Evolutionary conservation across 2,329 filamentous ascomycete species (phyloP).

Genomic region (Sporothrix brunneoviolacea): DNA sequence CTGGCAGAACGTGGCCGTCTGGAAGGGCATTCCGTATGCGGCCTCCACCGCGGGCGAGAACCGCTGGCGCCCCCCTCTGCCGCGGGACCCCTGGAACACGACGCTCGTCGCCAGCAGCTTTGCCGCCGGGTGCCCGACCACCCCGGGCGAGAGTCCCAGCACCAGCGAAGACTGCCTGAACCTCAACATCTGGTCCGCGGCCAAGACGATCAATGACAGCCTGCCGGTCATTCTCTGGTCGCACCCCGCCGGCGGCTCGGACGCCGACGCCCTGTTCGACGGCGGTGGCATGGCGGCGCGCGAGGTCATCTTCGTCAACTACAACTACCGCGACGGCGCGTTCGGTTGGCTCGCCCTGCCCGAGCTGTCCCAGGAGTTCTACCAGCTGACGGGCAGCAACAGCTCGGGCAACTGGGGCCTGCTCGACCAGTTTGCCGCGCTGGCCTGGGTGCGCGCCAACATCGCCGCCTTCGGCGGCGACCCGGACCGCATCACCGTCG

Average conservation of each 20-base stretch:
- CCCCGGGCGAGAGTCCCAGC: neutral
- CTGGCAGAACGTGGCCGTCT: neutral
- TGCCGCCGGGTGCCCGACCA: neutral
- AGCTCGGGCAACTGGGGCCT: constrained; percentile 34
- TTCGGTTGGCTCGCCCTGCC: constrained; percentile 55
- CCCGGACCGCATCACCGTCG: constrained; percentile 12
- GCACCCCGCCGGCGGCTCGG: neutral
- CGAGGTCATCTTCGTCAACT: constrained; percentile 50
- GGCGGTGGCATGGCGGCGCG: constrained; percentile 51
- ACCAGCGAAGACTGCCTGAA: constrained; percentile 44
- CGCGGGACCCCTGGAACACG: neutral
- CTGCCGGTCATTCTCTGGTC: constrained; percentile 5
- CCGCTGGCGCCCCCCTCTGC: neutral
- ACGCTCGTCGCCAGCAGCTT: neutral
- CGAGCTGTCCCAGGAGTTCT: constrained; percentile 40
- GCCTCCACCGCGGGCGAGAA: neutral
- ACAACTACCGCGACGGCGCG: constrained; percentile 57
- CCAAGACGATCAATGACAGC: neutral
- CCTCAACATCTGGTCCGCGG: constrained; percentile 44
- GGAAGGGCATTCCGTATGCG: neutral
- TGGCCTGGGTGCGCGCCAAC: constrained; percentile 19
- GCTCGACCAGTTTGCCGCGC: constrained; percentile 38
- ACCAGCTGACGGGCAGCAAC: constrained; percentile 47
- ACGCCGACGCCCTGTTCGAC: constrained; percentile 34
- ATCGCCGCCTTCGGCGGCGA: constrained; percentile 19